These are phyloP conservation scores for Cryptosporidium meleagridis DNA, from an alignment of 169 alveolate species.

Conservation along the genomic window DNA sequence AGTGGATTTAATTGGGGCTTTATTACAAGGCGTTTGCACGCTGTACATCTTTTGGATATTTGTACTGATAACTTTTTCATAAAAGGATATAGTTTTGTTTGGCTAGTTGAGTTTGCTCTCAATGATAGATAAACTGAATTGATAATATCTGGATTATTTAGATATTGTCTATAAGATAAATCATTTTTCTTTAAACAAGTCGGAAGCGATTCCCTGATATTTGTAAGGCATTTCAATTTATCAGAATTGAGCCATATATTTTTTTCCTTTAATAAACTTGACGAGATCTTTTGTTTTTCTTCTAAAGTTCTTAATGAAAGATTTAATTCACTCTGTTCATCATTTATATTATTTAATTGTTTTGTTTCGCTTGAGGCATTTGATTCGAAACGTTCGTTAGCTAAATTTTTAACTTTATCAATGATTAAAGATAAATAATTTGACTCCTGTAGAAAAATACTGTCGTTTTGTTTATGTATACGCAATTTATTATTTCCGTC, in stretches of 20 bases:
- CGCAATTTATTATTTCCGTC: neutral
- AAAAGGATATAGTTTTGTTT: neutral
- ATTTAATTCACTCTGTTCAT: neutral
- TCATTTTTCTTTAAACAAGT: neutral
- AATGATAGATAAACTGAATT: conserved; percentile 22
- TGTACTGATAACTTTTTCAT: conserved; percentile 27
- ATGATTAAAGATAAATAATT: neutral
- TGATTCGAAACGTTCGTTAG: neutral
- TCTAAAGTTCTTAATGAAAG: neutral
- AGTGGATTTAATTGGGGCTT: conserved; percentile 77
- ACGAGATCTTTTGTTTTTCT: neutral
- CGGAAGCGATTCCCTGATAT: neutral
- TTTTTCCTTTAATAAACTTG: neutral
- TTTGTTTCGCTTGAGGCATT: neutral
- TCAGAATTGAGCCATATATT: neutral
- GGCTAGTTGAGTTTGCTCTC: neutral
- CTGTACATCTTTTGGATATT: conserved; percentile 74
- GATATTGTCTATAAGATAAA: conserved; percentile 29
- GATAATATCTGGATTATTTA: conserved; percentile 52
- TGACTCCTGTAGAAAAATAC: neutral
- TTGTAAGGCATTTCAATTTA: neutral
- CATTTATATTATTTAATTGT: neutral
- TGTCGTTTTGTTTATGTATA: neutral
- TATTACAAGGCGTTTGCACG: conserved; percentile 76
- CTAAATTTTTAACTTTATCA: neutral